Evolutionary conservation across 495 filamentous ascomycete species (phyloP).

Genomic region (Xylaria acuta): DNA sequence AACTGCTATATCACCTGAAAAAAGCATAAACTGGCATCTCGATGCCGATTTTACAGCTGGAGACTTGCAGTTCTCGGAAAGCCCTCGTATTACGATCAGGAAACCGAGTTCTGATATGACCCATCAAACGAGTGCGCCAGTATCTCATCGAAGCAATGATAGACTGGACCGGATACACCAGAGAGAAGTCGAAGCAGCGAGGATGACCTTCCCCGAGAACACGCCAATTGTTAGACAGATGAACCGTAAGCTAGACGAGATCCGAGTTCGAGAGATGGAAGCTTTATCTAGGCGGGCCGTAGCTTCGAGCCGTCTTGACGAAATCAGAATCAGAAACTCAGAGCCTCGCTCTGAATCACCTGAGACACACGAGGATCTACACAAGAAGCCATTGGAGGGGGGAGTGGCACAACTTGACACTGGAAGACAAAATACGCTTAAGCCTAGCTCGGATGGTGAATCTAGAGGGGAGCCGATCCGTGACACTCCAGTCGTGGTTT

Average conservation of each 20-base stretch:
- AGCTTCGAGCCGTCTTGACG: slow-evolving; percentile 62
- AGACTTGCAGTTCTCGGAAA: slow-evolving; percentile 66
- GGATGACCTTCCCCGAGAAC: slow-evolving; percentile 31
- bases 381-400: slow-evolving; percentile 24
- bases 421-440: slow-evolving; percentile 34
- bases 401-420: slow-evolving; percentile 24
- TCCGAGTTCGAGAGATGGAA: slow-evolving; percentile 65
- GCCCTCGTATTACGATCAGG: slow-evolving; percentile 54
- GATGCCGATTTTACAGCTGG: slow-evolving; percentile 69
- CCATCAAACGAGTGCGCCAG: slow-evolving; percentile 21
- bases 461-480: slow-evolving; percentile 28
- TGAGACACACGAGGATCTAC: slow-evolving; percentile 26
- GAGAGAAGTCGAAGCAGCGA: slow-evolving; percentile 45
- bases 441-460: slow-evolving; percentile 43
- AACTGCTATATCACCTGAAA: slow-evolving; percentile 52
- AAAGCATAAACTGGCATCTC: slow-evolving; percentile 61
- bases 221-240: slow-evolving; percentile 28
- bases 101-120: slow-evolving; percentile 27
- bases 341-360: slow-evolving; percentile 44
- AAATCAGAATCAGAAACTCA: slow-evolving; percentile 61
- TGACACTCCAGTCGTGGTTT: slow-evolving; percentile 63
- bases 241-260: slow-evolving; percentile 58
- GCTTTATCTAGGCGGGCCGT: slow-evolving; percentile 63
- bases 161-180: slow-evolving; percentile 51
- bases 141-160: slow-evolving; percentile 40